Percentiles rank a stretch among this genome's conserved stretches.
Conservation (phyloP, 176 grass and related monocot species). For the Zoysia pacifica region DNA sequence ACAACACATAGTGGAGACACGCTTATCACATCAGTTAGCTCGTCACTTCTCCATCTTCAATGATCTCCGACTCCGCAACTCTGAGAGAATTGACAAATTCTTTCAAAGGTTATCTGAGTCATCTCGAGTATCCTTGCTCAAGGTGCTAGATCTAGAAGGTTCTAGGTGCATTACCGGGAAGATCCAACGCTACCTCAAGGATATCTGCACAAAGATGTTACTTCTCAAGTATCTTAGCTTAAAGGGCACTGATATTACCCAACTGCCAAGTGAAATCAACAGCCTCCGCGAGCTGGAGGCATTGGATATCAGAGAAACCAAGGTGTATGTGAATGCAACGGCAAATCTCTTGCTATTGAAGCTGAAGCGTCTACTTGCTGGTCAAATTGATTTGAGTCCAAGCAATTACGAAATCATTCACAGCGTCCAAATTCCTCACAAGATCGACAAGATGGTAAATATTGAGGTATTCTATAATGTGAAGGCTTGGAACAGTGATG, state of each 20-base stretch:
- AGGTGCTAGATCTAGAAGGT: conserved; percentile 40
- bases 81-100: neutral
- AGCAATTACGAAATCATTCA: neutral
- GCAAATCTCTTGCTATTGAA: neutral
- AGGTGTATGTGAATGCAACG: neutral
- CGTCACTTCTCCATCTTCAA: conserved; percentile 35
- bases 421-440: neutral
- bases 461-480: conserved; percentile 11
- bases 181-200: neutral
- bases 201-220: conserved; percentile 17
- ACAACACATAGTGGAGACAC: neutral
- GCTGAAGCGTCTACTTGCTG: conserved; percentile 41
- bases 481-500: neutral
- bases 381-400: neutral
- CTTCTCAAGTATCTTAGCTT: conserved; percentile 41
- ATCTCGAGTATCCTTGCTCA: neutral
- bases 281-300: conserved; percentile 32
- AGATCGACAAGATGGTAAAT: neutral
- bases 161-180: neutral
- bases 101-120: neutral
- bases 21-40: conserved; percentile 22
- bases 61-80: neutral
- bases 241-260: neutral
- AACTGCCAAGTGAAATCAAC: conserved; percentile 29
- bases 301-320: conserved; percentile 37